Base-by-base conservation (phyloP, 163 green algal genomes). In the Scenedesmus sp. region DNA sequence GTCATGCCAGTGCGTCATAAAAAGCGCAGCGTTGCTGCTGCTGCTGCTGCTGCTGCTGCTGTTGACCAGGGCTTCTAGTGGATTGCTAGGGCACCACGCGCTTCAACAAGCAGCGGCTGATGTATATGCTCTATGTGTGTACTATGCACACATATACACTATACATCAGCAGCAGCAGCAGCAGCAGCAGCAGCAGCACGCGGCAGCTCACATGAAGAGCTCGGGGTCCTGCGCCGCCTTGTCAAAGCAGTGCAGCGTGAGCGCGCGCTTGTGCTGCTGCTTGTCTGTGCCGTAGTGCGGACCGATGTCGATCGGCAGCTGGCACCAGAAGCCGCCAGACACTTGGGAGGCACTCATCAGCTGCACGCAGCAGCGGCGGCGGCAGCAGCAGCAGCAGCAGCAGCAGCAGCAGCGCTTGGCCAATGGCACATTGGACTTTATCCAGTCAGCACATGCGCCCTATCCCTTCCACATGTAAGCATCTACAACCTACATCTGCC, bases 271-370 rank as follows among this genome's bases (percentile, higher is more conserved):
- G n/a, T 16, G n/a, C 18, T 26, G 9, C 70, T 79, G 70, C 34
- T 62, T 34, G 81, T 60, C 81, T 1, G 81, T 62, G 57, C 73
- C 87, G 34, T 77, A 91, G 60, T 91, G 12, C 18, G 3, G 52
- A 3, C 16, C 16, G 2, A 91, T 54, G 52, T 91, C 87, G 8
- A 86, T 34, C 5, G 87, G 87, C 55, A 91, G 55, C 73, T 91
- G 87, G 64, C n/a, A 62, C 87, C 87, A 91, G 73, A 91, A 91
- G 55, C 87, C 87, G 16, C 87, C 87, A 59, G 87, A 85, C 56
- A 91, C 87, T 23, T 91, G 87, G 5, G 20, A 77, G 3, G 54
- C 8, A 20, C 86, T 90, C 86, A 90, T 90, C 62, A 90, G 26
- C 86, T 90, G 62, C 0, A 16, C 4, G 67, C n/a, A 70, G 34